Evolutionary conservation across 805 yeast species (phyloP), one percentile per base, ranked within the genome.

Genomic region (Diddensiella caesifluorescens): DNA sequence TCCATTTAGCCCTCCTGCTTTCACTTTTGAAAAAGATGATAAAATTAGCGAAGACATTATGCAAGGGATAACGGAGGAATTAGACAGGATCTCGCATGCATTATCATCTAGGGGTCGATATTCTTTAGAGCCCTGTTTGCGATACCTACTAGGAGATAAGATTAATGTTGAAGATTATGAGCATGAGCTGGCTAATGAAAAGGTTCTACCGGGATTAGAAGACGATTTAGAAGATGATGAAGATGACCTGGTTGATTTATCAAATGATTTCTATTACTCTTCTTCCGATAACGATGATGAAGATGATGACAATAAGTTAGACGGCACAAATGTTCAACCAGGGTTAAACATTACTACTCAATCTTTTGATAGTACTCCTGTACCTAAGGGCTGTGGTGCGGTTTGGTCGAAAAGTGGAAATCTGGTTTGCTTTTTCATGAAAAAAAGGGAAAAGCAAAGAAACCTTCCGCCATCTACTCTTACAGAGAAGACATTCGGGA

Each of bases 311-410:
- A 51, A 50, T 7, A 57, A 51, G 25, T 22, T 32, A 5, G 38
- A 23, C 13, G 6, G 19, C 22, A 20, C 22, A 15, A 16, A 13
- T 23, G n/a, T 33, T 7, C 25, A 33, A 23, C 25, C 36, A 29
- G 13, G n/a, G 22, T 37, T 52, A n/a, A 29, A 27, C 10, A 42
- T 53, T 6, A 50, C 53, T 16, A 56, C 54, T 22, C 64, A 67
- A 1, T 54, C 69, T 3, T 74, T 79, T 54, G 95, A 86, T 56
- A 80, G 86, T 30, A 85, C 95, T 0, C 97, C 97, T 0, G 73
- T 89, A 10, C 96, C 97, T 0, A 88, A 85, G 56, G 92, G 88
- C 6, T 89, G 95, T 65, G 96, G 96, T 6, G 96, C 95, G 0
- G 68, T 77, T 1, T 89, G 96, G 95, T 71, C 94, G 0, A 72